A percentile compares a stretch with the other conserved stretches of the same genome.
Evolutionary conservation across 2,329 filamentous ascomycete species (phyloP).

Genomic region (Teratosphaeria pseudoeucalypti): DNA sequence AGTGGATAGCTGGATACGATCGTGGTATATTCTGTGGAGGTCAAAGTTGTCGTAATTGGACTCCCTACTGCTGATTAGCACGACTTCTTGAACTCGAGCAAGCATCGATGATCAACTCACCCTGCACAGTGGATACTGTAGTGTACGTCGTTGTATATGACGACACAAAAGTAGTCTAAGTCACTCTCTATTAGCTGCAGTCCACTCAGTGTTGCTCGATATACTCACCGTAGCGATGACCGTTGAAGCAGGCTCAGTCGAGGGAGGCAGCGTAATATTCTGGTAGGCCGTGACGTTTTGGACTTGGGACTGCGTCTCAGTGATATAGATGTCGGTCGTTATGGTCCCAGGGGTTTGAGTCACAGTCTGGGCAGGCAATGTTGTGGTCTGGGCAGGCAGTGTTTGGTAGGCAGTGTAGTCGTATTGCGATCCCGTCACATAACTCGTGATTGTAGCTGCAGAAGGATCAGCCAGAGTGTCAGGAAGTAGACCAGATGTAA

Average conservation of each 20-base stretch:
- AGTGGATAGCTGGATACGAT: neutral
- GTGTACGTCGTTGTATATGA: neutral
- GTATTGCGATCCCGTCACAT: neutral
- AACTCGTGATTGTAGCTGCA: neutral
- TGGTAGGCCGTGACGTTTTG: neutral
- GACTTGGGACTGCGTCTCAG: neutral
- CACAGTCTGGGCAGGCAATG: neutral
- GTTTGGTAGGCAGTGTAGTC: neutral
- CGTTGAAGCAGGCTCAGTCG: neutral
- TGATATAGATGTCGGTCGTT: neutral
- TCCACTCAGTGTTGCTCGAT: neutral
- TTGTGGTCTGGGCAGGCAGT: neutral
- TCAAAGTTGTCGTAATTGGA: neutral
- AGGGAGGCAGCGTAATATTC: neutral
- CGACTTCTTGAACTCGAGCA: neutral
- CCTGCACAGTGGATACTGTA: neutral
- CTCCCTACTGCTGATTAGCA: neutral
- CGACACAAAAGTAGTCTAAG: neutral
- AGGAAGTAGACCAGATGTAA: no score
- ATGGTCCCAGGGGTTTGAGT: neutral
- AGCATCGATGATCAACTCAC: neutral
- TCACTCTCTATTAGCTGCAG: neutral
- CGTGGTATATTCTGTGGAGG: neutral
- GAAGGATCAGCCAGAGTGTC: neutral
- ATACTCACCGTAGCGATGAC: neutral